Base-by-base conservation (phyloP, 352 stramenopile species). In the Peronospora farinosa region DNA sequence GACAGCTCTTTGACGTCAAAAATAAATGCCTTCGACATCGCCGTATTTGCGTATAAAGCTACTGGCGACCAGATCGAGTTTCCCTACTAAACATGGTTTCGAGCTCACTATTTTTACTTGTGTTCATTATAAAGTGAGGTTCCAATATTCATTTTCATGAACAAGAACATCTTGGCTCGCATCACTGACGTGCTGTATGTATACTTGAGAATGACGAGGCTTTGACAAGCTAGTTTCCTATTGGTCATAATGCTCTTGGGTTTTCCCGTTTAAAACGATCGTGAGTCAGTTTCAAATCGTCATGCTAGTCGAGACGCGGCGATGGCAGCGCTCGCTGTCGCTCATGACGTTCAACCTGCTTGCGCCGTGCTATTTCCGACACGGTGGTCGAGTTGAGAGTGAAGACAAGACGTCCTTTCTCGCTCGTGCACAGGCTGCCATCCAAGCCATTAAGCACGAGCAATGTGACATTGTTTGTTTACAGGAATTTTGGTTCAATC, bases 321-420 rank as follows among this genome's bases (percentile, higher is more conserved):
- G 59, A 23, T 61, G 60, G 17, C 53, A 40, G 39, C 51, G 48
- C 23, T 62, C 54, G 61, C 63, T 90, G 45, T 88, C 79, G 61
- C 70, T 93, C 53, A 84, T 93, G 78, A 90, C 79, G 47, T 93
- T 93, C 62, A 93, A 93, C 66, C 60, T 93, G 45, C 71, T 93
- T 44, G 82, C 82, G 30, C 82, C 82, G 45, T 93, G 82, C 69
- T 93, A 93, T 70, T 93, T 93, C 54, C 79, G 79, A 9, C 79
- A 91, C 60, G 82, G 79, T 37, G 82, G 82, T 2, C 65, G 69
- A 1, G 40, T 93, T 8, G 82, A 93, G 58, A 86, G 74, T 51
- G 68, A 72, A 19, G 66, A 91, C 51, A 54, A 60, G 37, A 45
- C 46, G 30, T 67, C 78, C 9, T 93, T 78, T 66, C 76, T 91